A percentile compares a stretch with the other conserved stretches of the same genome.
Evolutionary conservation across 2,329 filamentous ascomycete genomes (phyloP).

Genomic region (Anthostomella pinea): DNA sequence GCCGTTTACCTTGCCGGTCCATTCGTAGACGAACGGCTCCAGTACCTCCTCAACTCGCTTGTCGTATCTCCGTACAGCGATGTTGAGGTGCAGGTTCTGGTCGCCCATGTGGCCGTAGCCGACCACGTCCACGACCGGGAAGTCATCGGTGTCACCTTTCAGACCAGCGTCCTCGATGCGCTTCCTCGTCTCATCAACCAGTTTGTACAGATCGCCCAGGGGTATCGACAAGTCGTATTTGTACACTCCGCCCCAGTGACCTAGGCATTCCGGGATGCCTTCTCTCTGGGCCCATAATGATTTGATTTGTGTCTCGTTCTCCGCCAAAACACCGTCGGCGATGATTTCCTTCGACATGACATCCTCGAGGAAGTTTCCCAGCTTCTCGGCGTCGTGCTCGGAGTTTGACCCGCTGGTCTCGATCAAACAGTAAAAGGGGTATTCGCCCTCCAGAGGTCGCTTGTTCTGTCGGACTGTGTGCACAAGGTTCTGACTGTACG

Average conservation of each 20-base stretch:
- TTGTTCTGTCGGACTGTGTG: conserved; percentile 71
- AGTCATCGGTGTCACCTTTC: conserved; percentile 69
- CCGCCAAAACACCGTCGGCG: conserved; percentile 83
- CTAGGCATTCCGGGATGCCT: conserved; percentile 83
- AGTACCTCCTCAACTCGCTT: conserved; percentile 81
- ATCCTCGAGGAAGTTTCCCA: conserved; percentile 85
- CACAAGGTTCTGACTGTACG: conserved; percentile 74
- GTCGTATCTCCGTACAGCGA: conserved; percentile 79
- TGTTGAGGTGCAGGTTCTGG: conserved; percentile 90
- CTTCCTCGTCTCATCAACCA: conserved; percentile 81
- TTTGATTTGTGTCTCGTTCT: conserved; percentile 86
- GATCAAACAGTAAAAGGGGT: conserved; percentile 94
- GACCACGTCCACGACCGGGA: conserved; percentile 83
- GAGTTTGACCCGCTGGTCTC: conserved; percentile 94
- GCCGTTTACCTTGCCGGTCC: conserved; percentile 82
- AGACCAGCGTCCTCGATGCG: conserved; percentile 72
- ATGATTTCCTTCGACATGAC: conserved; percentile 89
- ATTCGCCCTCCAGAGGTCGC: conserved; percentile 74
- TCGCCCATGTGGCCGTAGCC: conserved; percentile 99
- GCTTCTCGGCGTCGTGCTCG: conserved; percentile 90
- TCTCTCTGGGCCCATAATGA: conserved; percentile 91
- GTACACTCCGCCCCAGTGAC: conserved; percentile 92
- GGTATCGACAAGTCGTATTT: conserved; percentile 99
- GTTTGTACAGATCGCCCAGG: conserved; percentile 76
- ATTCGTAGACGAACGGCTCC: conserved; percentile 97